Evolutionary conservation across 2,329 filamentous ascomycete species (phyloP).

Genomic region (Metarhizium humberi): DNA sequence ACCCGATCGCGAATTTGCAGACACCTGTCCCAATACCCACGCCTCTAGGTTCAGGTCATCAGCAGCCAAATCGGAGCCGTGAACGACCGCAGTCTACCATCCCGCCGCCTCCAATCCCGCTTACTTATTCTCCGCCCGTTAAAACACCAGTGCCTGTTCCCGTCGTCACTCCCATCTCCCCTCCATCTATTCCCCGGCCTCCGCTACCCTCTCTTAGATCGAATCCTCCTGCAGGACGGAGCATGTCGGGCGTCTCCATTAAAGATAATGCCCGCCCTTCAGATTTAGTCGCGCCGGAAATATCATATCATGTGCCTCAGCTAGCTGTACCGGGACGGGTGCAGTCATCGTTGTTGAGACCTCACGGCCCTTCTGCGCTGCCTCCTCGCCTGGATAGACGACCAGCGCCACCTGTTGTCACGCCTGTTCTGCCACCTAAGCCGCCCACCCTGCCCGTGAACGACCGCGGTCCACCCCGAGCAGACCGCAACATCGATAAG

Average conservation of each 20-base stretch:
- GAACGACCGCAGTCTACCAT: conserved; percentile 6
- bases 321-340: conserved; percentile 15
- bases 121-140: conserved; percentile 1
- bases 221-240: not conserved
- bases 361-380: conserved; percentile 22
- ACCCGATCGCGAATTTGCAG: conserved; percentile 8
- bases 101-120: conserved; percentile 1
- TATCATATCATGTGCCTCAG: conserved; percentile 30
- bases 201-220: not conserved
- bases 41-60: conserved; percentile 8
- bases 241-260: conserved; percentile 3
- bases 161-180: not conserved
- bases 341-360: conserved; percentile 22
- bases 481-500: conserved; percentile 73
- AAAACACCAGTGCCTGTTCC: conserved; percentile 2
- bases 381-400: conserved; percentile 20
- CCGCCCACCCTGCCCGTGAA: conserved; percentile 18
- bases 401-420: conserved; percentile 17
- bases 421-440: conserved; percentile 26
- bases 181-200: not conserved
- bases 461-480: conserved; percentile 26
- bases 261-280: conserved; percentile 21
- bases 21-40: conserved; percentile 10
- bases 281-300: conserved; percentile 29
- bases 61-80: conserved; percentile 12